Percentiles rank a stretch among this genome's conserved stretches.
phyloP scores from a whole-genome alignment of 2,329 filamentous ascomycete species.

The Trichoderma lentiforme region DNA sequence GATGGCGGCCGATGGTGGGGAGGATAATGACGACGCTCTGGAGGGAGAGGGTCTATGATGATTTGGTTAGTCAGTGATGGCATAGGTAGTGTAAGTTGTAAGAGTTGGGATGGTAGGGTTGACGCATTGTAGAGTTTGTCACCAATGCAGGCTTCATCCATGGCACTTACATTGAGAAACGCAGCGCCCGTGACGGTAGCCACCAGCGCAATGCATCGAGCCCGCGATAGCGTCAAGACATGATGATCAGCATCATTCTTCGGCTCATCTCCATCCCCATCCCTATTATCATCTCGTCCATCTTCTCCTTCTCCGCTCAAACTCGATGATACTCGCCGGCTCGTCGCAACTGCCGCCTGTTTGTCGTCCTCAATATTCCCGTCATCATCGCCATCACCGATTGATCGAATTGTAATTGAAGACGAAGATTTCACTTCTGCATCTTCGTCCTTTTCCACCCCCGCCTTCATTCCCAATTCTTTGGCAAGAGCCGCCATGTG shows the following conservation, averaged over 20 bases:
- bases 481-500: not conserved
- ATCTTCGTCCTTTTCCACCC: not conserved
- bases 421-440: not conserved
- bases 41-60: slow-evolving; percentile 49
- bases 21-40: slow-evolving; percentile 61
- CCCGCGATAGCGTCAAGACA: slow-evolving; percentile 44
- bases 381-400: not conserved
- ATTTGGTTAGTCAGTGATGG: not conserved
- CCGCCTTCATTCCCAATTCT: not conserved
- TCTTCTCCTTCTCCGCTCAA: not conserved
- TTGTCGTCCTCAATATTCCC: not conserved
- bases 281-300: not conserved
- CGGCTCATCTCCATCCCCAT: not conserved
- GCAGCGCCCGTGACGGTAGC: slow-evolving; percentile 53
- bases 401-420: not conserved
- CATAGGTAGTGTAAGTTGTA: no score
- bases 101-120: not conserved
- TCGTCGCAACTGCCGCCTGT: not conserved
- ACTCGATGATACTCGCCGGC: not conserved
- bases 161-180: slow-evolving; percentile 49
- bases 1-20: slow-evolving; percentile 55
- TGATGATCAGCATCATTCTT: slow-evolving; percentile 25
- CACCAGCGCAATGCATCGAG: slow-evolving; percentile 53
- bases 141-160: not conserved
- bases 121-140: not conserved